Evolutionary conservation across 352 stramenopile genomes (phyloP).

Genomic region (Peronospora belbahrii): DNA sequence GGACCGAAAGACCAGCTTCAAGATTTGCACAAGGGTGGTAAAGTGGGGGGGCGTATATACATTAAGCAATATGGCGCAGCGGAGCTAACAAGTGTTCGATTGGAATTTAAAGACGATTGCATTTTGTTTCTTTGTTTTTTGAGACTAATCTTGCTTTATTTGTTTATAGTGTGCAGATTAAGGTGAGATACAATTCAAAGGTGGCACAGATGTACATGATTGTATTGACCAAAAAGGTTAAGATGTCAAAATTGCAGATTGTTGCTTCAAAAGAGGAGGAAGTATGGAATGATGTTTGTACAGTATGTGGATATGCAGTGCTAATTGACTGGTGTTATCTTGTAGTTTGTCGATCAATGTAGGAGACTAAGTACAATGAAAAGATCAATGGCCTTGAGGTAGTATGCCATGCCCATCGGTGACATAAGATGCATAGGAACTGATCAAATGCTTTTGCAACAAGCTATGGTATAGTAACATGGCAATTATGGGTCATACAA

Average conservation of each 20-base stretch:
- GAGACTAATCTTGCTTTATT: background rate
- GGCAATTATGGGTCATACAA: too few relatives aligned
- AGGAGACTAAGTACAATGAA: conserved; percentile 33
- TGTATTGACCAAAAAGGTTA: conserved; percentile 78
- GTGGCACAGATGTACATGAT: conserved; percentile 85
- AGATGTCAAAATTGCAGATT: conserved; percentile 57
- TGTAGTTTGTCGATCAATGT: background rate
- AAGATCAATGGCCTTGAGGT: conserved; percentile 69
- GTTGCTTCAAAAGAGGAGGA: conserved; percentile 27
- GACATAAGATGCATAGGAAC: too few relatives aligned
- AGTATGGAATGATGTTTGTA: conserved; percentile 14
- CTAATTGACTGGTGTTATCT: conserved; percentile 1
- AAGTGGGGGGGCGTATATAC: conserved; percentile 88
- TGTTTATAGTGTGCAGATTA: conserved; percentile 46
- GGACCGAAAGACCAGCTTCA: conserved; percentile 92
- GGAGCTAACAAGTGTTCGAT: conserved; percentile 80
- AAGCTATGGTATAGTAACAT: too few relatives aligned
- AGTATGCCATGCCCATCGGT: too few relatives aligned
- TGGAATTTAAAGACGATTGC: too few relatives aligned
- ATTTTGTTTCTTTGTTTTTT: too few relatives aligned
- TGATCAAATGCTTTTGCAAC: too few relatives aligned
- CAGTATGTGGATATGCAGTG: background rate
- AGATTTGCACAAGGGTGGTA: conserved; percentile 90
- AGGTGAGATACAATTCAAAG: conserved; percentile 89
- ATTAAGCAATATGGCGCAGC: conserved; percentile 89